Base-by-base conservation (phyloP, 768 basidiomycete species). In the Psilocybe azurescens region DNA sequence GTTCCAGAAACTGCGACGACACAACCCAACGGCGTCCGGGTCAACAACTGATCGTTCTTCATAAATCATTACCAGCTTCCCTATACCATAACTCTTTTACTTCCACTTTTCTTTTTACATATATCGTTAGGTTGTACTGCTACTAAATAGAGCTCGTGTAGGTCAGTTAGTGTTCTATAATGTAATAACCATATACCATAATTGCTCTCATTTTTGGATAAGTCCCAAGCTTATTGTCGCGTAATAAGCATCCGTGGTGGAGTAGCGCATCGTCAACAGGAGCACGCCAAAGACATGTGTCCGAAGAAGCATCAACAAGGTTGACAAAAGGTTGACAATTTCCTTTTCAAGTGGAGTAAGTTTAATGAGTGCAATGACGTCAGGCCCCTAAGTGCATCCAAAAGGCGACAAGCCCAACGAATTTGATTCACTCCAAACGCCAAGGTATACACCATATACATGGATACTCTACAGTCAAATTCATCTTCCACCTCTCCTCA, bases 401-500 rank as follows among this genome's bases (percentile, higher is more conserved):
- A 44, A 16, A 44, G 41, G 24, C 38, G n/a, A n/a, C 48, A 9
- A 10, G 48, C 28, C 48, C 10, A 28, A 3, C 14, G 7, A 29
- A 50, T 30, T 50, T 8, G n/a, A 50, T 14, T 3, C n/a, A 50
- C 48, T 50, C 55, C 38, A 24, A 46, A 18, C 6, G 41, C 41
- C 41, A 44, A 44, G 41, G 5, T 13, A 14, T 8, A 39, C 38
- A 39, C 53, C 55, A 56, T 10, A 50, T 39, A 2, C 11, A 18
- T 16, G 16, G 47, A 58, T 24, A 50, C 61, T 18, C 58, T 44
- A 44, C 41, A 44, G 11, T 1, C 41, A n/a, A 13, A 44, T 14
- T 13, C 41, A n/a, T 44, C 56, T 13, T 60, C 70, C 11, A 67
- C 71, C 16, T 69, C 71, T n/a, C 72, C 73, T 20, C 63, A 70